Conservation (phyloP, 139 green algal species). For the Desmodesmus armatus region DNA sequence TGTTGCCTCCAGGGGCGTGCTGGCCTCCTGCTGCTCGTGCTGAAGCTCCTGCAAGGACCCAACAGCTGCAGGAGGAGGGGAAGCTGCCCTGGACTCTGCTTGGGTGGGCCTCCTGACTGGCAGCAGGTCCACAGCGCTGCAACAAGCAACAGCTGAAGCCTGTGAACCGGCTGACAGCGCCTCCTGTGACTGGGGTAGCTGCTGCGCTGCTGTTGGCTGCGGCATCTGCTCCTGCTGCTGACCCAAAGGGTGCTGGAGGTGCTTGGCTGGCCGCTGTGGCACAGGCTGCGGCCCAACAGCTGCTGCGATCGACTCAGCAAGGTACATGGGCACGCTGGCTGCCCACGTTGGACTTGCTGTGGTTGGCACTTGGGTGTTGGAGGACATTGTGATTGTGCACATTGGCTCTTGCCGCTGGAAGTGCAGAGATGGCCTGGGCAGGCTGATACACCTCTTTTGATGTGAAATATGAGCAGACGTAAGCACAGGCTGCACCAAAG, state of each 20-base stretch:
- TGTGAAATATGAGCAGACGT: no score
- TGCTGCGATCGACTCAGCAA: slow-evolving; percentile 2
- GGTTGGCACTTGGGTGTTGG: not conserved
- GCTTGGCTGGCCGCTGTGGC: not conserved
- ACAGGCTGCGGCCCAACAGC: not conserved
- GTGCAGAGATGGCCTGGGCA: no score
- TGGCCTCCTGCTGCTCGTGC: not conserved
- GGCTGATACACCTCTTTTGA: not conserved
- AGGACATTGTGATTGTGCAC: slow-evolving; percentile 18
- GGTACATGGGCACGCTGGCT: slow-evolving; percentile 20
- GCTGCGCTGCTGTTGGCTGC: not conserved
- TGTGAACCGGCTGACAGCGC: no score
- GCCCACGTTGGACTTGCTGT: slow-evolving; percentile 18
- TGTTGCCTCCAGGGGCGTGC: no score
- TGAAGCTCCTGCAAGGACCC: slow-evolving; percentile 5
- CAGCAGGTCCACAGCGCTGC: not conserved
- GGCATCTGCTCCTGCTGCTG: slow-evolving; percentile 1
- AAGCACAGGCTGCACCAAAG: no score
- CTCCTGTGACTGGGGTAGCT: no score
- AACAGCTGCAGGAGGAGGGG: not conserved
- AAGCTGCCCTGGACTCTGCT: not conserved
- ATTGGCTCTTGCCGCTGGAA: no score
- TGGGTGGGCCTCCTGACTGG: not conserved
- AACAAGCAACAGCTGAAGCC: not conserved
- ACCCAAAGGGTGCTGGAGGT: not conserved